Base-by-base conservation (phyloP, 1,139 yeast genomes). In the Protomyces macrosporus region DNA sequence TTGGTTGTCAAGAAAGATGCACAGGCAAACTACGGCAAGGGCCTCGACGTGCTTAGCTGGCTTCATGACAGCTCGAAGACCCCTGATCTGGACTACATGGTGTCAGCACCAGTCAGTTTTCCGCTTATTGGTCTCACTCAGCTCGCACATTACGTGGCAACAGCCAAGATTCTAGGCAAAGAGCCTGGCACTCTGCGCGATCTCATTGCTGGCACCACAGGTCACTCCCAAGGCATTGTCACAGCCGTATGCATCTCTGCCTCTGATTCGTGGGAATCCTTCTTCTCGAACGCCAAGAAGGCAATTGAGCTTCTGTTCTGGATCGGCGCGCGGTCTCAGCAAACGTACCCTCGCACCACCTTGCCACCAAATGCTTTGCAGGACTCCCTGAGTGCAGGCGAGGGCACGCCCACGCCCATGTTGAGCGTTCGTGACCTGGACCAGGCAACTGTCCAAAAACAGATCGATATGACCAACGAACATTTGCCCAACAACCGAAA, bases 371-470 rank as follows among this genome's bases (percentile, higher is more conserved):
- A 96, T 39, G 88, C 90, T 78, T 84, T 91, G 71, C 91, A 90
- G 76, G 98, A 93, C 77, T 88, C 96, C 45, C 84, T 88, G 74
- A 95, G 89, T 72, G 87, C 90, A 73, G 95, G 93, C 71, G 99
- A 93, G 80, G 98, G 99, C 70, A 82, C 85, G 73, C 98, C 98
- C 69, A 87, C 96, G 69, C 98, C 98, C 69, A 93, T 93, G 99
- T 83, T 93, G 75, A 87, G 97, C 12, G 84, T 93, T 68, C 85
- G 97, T 76, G 97, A 91, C 75, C 82, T 93, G 73, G 82, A 95
- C 40, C 79, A 82, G 70, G 84, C 83, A 52, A 91, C 89, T 77
- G 95, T 93, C 66, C 87, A 90, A 75, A 75, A 76, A 65, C 90
- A 82, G 74, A 89, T 93, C 70, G 87, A 85, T 68, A 85, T 85